These are phyloP conservation scores for Aechmea fasciata DNA, from an alignment of 176 grass and related monocot species.

Conservation along the genomic window DNA sequence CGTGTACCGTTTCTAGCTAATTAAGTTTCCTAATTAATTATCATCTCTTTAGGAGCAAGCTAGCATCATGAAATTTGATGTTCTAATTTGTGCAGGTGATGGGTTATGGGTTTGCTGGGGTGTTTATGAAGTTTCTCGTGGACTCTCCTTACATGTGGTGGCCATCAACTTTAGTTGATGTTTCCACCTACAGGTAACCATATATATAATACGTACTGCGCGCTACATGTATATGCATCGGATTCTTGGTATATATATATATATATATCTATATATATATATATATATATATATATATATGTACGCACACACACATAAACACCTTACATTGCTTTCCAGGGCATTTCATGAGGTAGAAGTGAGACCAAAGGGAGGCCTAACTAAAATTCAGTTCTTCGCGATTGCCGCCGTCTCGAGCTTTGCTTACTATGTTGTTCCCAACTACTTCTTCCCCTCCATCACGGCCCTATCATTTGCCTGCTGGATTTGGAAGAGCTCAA, in stretches of 20 bases:
- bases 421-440: conserved; percentile 17
- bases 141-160: conserved; percentile 12
- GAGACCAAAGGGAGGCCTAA: conserved; percentile 2
- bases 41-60: no score
- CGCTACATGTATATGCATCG: no score
- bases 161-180: background rate
- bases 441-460: conserved; percentile 11
- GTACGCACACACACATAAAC: background rate
- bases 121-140: background rate
- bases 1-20: no score
- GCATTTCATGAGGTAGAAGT: conserved; percentile 22
- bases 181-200: background rate
- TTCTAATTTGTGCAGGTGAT: background rate
- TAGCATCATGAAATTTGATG: no score
- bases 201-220: background rate
- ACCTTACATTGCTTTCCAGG: conserved; percentile 1
- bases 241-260: no score
- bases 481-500: conserved; percentile 10
- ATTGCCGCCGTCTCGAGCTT: conserved; percentile 2
- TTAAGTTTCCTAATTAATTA: no score
- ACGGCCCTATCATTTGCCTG: conserved; percentile 9
- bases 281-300: no score
- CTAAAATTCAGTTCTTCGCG: conserved; percentile 15
- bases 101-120: background rate
- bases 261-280: no score